Evolutionary conservation across 192 early-diverging fungal genomes (phyloP).

Genomic region (Fimicolochytrium jonesii): DNA sequence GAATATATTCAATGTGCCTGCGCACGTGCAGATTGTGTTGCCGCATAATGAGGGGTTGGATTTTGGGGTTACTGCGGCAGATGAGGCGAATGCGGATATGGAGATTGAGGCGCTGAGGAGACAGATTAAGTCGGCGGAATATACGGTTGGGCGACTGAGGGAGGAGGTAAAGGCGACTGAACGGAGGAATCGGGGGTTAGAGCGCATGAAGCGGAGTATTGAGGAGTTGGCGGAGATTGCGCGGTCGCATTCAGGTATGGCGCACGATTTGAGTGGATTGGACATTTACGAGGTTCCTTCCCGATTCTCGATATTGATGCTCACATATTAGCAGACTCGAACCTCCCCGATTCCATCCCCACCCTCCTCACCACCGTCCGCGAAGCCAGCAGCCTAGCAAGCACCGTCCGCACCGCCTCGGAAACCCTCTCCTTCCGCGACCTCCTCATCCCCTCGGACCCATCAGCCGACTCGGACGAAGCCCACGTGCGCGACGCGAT

Average conservation of each 20-base stretch:
- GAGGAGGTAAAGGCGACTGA: too few species aligned
- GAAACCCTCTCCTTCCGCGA: conserved; percentile 10
- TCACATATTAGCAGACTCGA: too few species aligned
- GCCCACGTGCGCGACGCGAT: conserved; percentile 11
- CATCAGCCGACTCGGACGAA: background rate
- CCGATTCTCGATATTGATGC: too few species aligned
- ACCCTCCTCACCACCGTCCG: conserved; percentile 10
- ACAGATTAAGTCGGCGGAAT: too few species aligned
- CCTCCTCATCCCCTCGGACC: background rate
- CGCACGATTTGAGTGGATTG: too few species aligned
- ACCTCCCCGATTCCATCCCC: conserved; percentile 10
- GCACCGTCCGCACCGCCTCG: background rate
- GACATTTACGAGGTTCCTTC: too few species aligned
- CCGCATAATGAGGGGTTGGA: conserved; percentile 49
- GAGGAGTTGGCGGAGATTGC: too few species aligned
- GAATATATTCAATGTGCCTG: conserved; percentile 69
- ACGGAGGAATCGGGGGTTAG: too few species aligned
- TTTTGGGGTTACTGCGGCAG: conserved; percentile 6
- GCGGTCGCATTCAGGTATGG: too few species aligned
- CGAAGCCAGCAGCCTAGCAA: background rate
- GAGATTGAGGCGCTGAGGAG: conserved; percentile 22
- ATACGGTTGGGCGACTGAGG: too few species aligned
- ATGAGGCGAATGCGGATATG: conserved; percentile 22
- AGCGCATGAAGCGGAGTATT: too few species aligned
- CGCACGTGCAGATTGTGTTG: conserved; percentile 47